Conservation (phyloP, 345 rosid genomes). For the Gossypium ekmanianum region DNA sequence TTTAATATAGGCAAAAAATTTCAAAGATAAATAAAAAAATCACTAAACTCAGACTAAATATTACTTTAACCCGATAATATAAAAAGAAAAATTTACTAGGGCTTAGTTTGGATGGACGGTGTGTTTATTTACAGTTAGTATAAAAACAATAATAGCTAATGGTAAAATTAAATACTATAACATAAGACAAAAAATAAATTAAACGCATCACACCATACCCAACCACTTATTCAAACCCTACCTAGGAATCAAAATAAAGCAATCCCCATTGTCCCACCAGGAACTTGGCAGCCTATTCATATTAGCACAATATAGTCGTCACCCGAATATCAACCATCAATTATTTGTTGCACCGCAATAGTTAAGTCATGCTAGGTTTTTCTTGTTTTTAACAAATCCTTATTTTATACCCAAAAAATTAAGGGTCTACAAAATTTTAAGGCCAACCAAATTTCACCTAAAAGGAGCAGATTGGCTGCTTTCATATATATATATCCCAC, state of each 20-base stretch:
- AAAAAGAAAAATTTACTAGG: too few species aligned
- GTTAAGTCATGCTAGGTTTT: neutral
- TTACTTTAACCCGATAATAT: too few species aligned
- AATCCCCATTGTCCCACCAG: neutral
- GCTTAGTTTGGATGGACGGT: fast-evolving
- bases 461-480: neutral
- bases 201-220: fast-evolving
- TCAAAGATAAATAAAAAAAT: too few species aligned
- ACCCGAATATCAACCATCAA: neutral
- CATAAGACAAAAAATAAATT: fast-evolving
- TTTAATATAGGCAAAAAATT: too few species aligned
- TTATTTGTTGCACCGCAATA: conserved; percentile 4
- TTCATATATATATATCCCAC: neutral
- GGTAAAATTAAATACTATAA: fast-evolving
- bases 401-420: neutral
- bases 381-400: neutral
- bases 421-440: neutral
- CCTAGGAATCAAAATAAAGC: neutral
- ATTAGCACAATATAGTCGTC: neutral
- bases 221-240: fast-evolving
- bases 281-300: neutral
- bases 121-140: fast-evolving
- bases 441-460: neutral
- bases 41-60: too few species aligned
- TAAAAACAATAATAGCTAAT: fast-evolving